Evolutionary conservation across 2,329 filamentous ascomycete species (phyloP).

Genomic region (Alternaria solani): DNA sequence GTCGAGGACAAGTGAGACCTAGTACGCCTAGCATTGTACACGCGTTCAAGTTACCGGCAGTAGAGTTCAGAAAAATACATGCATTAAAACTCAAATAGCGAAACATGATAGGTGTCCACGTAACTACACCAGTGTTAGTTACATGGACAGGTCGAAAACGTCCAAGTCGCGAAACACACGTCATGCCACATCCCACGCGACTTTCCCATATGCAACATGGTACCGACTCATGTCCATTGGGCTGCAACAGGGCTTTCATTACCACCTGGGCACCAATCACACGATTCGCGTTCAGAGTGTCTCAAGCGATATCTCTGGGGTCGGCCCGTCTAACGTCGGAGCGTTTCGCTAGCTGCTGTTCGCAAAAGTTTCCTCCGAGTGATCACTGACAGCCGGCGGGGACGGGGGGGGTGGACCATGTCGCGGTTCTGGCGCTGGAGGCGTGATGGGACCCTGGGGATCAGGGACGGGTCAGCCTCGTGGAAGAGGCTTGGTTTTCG

Average conservation of each 20-base stretch:
- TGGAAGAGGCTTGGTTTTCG: constrained; percentile 11
- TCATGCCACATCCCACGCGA: constrained; percentile 12
- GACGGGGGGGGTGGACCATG: constrained; percentile 7
- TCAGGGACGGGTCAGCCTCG: constrained; percentile 12
- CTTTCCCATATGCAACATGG: constrained; percentile 11
- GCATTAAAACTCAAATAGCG: constrained; percentile 14
- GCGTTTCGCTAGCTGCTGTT: constrained; percentile 17
- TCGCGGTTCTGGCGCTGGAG: constrained; percentile 10
- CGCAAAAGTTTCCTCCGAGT: constrained; percentile 20
- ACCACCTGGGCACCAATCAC: constrained; percentile 14
- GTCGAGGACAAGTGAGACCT: constrained; percentile 4
- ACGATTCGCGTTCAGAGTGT: constrained; percentile 13
- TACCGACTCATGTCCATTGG: constrained; percentile 16
- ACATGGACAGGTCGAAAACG: constrained; percentile 8
- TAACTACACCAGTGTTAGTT: constrained; percentile 9
- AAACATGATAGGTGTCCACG: constrained; percentile 14
- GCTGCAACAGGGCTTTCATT: constrained; percentile 18
- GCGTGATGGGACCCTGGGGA: constrained; percentile 13
- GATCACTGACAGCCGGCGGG: constrained; percentile 16
- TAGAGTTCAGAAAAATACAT: constrained; percentile 6
- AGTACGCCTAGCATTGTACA: constrained; percentile 10
- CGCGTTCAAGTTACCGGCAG: constrained; percentile 10
- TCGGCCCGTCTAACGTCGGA: constrained; percentile 20
- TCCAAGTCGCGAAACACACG: constrained; percentile 15
- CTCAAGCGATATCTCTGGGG: constrained; percentile 19